Percentiles rank a stretch among this genome's conserved stretches.
phyloP scores from a whole-genome alignment of 345 rosid genomes.

The Eucalyptus albens region DNA sequence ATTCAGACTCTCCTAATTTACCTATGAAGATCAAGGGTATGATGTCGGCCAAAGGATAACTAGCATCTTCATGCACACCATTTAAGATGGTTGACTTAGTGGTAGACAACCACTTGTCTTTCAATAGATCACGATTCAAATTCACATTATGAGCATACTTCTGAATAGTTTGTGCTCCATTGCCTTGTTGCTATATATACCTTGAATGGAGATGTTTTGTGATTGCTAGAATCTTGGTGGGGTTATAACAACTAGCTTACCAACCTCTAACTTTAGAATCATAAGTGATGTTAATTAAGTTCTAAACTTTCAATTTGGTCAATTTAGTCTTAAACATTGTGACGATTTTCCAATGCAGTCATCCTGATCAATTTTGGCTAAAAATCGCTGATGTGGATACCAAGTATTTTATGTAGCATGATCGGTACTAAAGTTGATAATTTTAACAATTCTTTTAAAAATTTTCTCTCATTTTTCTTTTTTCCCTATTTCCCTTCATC shows the following conservation, averaged over 20 bases:
- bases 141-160: background rate
- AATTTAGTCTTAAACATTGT: background rate
- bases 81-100: background rate
- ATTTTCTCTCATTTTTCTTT: background rate
- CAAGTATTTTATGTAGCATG: fast-evolving
- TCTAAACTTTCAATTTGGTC: too few relatives aligned
- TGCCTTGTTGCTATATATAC: background rate
- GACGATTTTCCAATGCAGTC: background rate
- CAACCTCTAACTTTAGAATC: background rate
- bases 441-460: background rate
- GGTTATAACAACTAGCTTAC: background rate
- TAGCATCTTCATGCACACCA: background rate
- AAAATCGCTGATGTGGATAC: fast-evolving
- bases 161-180: background rate
- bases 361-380: fast-evolving
- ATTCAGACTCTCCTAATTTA: background rate
- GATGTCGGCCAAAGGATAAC: background rate
- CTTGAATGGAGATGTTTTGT: background rate
- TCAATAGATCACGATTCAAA: background rate
- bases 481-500: background rate
- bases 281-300: background rate
- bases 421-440: fast-evolving
- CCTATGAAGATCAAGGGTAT: background rate
- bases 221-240: background rate
- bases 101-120: background rate